Percentiles rank a stretch among this genome's conserved stretches.
These are phyloP conservation scores for Alternaria triticimaculans DNA, from an alignment of 2,329 filamentous ascomycete genomes.

Conservation along the genomic window DNA sequence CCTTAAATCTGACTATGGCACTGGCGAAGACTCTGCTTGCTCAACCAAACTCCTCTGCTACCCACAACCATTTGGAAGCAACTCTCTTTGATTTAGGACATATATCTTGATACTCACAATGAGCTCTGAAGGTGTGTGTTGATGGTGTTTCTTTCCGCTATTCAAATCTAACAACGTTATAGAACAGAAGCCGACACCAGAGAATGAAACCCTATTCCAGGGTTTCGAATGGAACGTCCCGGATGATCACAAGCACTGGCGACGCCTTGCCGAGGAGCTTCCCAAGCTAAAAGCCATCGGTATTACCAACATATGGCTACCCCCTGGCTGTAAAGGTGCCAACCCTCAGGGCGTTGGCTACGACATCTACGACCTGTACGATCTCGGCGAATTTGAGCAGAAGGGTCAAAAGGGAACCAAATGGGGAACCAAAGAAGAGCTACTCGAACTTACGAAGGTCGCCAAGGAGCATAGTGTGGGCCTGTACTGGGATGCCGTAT, in stretches of 20 bases:
- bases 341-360: conserved; percentile 67
- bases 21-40: neutral
- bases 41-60: neutral
- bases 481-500: conserved; percentile 72
- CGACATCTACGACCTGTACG: conserved; percentile 70
- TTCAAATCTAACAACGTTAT: conserved; percentile 1
- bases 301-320: conserved; percentile 65
- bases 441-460: conserved; percentile 59
- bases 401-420: conserved; percentile 69
- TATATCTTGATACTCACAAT: conserved; percentile 18
- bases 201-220: conserved; percentile 64
- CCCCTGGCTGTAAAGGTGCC: conserved; percentile 73
- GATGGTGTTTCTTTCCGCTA: neutral
- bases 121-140: conserved; percentile 36
- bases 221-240: conserved; percentile 77
- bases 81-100: neutral
- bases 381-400: conserved; percentile 75
- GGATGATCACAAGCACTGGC: conserved; percentile 66
- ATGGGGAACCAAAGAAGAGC: conserved; percentile 71
- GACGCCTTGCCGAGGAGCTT: conserved; percentile 60
- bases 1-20: conserved; percentile 12
- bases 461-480: conserved; percentile 63
- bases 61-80: neutral
- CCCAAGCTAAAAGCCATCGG: conserved; percentile 65
- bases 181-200: conserved; percentile 42